A percentile compares a stretch with the other conserved stretches of the same genome.
These are phyloP conservation scores for Ophiostoma novo-ulmi DNA, from an alignment of 2,329 filamentous ascomycete genomes.

Conservation along the genomic window DNA sequence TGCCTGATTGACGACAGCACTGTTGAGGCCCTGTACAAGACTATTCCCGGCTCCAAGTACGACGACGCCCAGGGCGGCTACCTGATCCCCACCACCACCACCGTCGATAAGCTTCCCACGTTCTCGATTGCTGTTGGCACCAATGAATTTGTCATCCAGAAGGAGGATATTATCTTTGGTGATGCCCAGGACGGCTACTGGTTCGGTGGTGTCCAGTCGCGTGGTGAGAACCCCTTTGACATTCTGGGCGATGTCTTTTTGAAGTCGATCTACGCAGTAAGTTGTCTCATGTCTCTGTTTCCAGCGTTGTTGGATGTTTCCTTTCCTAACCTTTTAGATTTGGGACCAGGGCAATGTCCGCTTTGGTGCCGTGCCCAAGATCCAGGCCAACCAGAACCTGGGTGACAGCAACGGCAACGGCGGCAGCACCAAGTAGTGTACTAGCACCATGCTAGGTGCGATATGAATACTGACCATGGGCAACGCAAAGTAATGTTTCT, in stretches of 20 bases:
- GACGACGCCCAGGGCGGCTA: conserved; percentile 56
- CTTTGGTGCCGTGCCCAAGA: conserved; percentile 56
- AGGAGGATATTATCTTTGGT: conserved; percentile 58
- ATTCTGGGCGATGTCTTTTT: conserved; percentile 61
- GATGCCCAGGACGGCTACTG: conserved; percentile 49
- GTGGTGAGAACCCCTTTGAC: conserved; percentile 54
- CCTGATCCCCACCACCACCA: conserved; percentile 53
- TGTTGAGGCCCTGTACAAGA: conserved; percentile 57
- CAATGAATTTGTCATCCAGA: conserved; percentile 55
- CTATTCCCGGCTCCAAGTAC: conserved; percentile 57
- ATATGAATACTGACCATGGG: not conserved
- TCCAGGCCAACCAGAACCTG: conserved; percentile 38
- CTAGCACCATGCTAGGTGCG: not conserved
- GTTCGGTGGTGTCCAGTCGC: conserved; percentile 62
- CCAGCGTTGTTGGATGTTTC: no score
- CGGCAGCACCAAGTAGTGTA: not conserved
- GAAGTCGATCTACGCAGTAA: conserved; percentile 59
- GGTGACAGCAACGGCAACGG: conserved; percentile 20
- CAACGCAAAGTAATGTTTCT: not conserved
- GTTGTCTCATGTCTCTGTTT: conserved; percentile 28
- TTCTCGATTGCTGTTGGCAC: conserved; percentile 61
- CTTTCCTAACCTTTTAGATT: conserved; percentile 38
- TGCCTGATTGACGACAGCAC: conserved; percentile 58
- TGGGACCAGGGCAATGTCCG: conserved; percentile 58
- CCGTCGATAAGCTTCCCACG: conserved; percentile 50